Percentiles rank a stretch among this genome's conserved stretches.
Conservation (phyloP, 73 alveolate genomes). For the Paramecium tetraurelia region DNA sequence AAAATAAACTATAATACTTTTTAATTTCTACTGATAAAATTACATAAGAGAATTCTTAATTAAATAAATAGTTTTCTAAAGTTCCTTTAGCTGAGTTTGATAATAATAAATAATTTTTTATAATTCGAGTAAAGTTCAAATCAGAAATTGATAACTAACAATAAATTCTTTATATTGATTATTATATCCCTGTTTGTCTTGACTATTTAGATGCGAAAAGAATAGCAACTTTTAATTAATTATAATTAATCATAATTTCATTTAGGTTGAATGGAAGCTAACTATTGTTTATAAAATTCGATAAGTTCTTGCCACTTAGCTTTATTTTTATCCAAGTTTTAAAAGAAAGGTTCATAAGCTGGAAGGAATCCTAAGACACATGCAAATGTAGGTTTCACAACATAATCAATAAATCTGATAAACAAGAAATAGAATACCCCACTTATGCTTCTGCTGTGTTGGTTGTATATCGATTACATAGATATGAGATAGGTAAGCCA, state of each 20-base stretch:
- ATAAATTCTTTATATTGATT: background rate
- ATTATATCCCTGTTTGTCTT: background rate
- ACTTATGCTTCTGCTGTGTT: constrained; percentile 83
- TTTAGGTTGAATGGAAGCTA: constrained; percentile 40
- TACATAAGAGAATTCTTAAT: too few species aligned
- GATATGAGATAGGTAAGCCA: constrained; percentile 79
- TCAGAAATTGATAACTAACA: background rate
- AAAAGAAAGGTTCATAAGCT: constrained; percentile 26
- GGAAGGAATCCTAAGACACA: background rate
- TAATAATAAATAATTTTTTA: background rate
- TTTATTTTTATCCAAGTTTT: constrained; percentile 31
- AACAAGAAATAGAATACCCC: constrained; percentile 46
- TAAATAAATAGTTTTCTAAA: background rate
- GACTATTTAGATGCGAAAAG: background rate
- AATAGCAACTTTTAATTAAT: background rate
- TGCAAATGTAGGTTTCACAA: constrained; percentile 50
- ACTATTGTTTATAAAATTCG: constrained; percentile 28
- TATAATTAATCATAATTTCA: constrained; percentile 32
- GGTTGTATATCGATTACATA: constrained; percentile 88
- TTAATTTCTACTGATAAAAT: too few species aligned
- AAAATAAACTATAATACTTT: background rate
- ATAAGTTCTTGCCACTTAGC: constrained; percentile 50
- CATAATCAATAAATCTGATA: constrained; percentile 53
- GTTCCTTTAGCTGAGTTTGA: background rate
- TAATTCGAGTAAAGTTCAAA: background rate